Conservation (phyloP, 352 stramenopile genomes). For the Pythium guiyangense region DNA sequence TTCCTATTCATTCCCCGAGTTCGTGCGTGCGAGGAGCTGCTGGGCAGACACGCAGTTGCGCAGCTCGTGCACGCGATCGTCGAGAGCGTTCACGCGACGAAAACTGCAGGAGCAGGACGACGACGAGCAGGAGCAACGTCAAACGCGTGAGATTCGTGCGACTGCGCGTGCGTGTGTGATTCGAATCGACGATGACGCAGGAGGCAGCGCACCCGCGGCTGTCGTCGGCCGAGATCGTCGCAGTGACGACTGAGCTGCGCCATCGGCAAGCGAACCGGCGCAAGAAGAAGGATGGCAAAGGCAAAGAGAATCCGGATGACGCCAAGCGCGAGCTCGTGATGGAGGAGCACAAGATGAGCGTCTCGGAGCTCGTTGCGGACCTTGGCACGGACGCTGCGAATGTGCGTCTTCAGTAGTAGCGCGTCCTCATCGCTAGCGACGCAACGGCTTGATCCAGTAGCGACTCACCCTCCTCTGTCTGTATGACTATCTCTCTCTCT, state of each 20-base stretch:
- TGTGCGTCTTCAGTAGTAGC: conserved; percentile 18
- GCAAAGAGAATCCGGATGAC: conserved; percentile 52
- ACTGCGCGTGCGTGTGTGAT: too few species aligned
- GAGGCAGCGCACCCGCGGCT: conserved; percentile 34
- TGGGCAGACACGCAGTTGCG: too few species aligned
- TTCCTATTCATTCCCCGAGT: too few species aligned
- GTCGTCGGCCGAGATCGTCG: conserved; percentile 82
- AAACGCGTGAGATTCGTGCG: neutral
- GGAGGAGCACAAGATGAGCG: conserved; percentile 73
- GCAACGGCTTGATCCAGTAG: neutral
- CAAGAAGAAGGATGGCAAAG: conserved; percentile 55
- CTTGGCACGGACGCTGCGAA: conserved; percentile 46
- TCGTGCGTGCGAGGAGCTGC: too few species aligned
- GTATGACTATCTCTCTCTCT: neutral
- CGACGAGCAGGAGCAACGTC: neutral
- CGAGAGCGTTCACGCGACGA: too few species aligned
- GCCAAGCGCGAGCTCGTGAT: conserved; percentile 80
- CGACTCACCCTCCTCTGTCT: neutral
- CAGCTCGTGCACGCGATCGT: too few species aligned
- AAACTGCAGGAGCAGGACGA: neutral
- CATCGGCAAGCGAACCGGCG: conserved; percentile 50
- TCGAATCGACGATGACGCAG: conserved; percentile 12
- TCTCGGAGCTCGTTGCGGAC: conserved; percentile 61
- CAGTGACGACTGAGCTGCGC: conserved; percentile 74
- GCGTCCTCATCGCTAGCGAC: too few species aligned